Conservation (phyloP, 192 early-diverging fungal species). For the Podochytrium sp. region DNA sequence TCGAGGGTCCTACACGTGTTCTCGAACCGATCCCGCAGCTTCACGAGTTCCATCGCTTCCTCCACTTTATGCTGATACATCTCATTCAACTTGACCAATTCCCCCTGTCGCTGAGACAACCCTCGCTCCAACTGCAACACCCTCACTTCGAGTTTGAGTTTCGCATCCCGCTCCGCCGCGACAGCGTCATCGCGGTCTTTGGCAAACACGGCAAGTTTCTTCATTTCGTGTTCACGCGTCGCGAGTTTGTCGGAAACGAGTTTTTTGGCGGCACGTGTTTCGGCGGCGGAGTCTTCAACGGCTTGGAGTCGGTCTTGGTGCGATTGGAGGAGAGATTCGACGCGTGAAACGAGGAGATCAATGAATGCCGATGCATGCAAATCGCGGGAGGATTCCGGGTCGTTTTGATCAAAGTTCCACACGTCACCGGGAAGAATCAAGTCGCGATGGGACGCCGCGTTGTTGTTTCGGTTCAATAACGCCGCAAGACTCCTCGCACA, state of each 20-base stretch:
- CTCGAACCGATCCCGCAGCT: slow-evolving; percentile 15
- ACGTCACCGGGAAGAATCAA: neutral
- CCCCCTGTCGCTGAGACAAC: slow-evolving; percentile 30
- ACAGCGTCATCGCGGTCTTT: slow-evolving; percentile 40
- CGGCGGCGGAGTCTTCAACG: slow-evolving; percentile 26
- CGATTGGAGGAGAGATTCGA: slow-evolving; percentile 27
- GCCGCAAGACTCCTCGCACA: slow-evolving; percentile 20
- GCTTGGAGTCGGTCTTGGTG: slow-evolving; percentile 4
- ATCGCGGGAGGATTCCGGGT: too few relatives aligned
- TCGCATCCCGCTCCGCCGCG: slow-evolving; percentile 37
- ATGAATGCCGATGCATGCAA: slow-evolving; percentile 20
- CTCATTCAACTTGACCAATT: slow-evolving; percentile 31
- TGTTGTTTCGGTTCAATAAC: slow-evolving; percentile 14
- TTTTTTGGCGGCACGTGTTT: slow-evolving; percentile 26
- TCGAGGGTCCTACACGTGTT: slow-evolving; percentile 37
- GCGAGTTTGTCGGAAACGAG: slow-evolving; percentile 37
- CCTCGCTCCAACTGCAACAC: slow-evolving; percentile 38
- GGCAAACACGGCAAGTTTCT: slow-evolving; percentile 34
- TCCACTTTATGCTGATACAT: slow-evolving; percentile 16
- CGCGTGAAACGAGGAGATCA: slow-evolving; percentile 33
- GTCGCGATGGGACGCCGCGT: neutral
- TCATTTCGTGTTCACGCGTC: slow-evolving; percentile 39
- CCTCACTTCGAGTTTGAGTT: slow-evolving; percentile 41
- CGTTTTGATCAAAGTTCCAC: slow-evolving; percentile 17
- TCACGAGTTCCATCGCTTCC: slow-evolving; percentile 35